Evolutionary conservation across 2,329 filamentous ascomycete species (phyloP).

Genomic region (Botrytis deweyae): DNA sequence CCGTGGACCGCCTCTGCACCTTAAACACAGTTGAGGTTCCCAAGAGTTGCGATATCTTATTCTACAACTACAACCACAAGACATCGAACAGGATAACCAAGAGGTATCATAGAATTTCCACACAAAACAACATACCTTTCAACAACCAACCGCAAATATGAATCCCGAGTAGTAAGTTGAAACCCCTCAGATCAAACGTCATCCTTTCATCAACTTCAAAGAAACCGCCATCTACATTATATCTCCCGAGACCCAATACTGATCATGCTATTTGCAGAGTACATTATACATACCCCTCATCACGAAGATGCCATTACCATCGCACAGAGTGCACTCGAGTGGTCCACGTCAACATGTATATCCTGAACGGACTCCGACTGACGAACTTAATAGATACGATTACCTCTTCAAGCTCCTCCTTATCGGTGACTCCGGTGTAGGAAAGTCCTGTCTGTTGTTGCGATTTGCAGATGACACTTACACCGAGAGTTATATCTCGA

Average conservation of each 20-base stretch:
- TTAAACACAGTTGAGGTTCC: conserved; percentile 23
- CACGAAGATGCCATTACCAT: conserved; percentile 6
- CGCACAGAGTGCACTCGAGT: background rate
- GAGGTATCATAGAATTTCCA: background rate
- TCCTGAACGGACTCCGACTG: conserved; percentile 13
- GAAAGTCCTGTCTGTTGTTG: conserved; percentile 98
- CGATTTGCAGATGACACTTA: conserved; percentile 99
- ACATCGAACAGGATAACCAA: conserved; percentile 17
- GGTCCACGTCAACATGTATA: conserved; percentile 22
- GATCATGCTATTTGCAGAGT: conserved; percentile 17
- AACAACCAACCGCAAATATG: conserved; percentile 56
- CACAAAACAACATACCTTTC: background rate
- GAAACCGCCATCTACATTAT: conserved; percentile 19
- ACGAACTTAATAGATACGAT: conserved; percentile 76
- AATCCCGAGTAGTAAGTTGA: conserved; percentile 85
- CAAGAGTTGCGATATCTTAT: conserved; percentile 14
- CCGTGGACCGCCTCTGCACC: conserved; percentile 22
- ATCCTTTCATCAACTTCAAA: conserved; percentile 24
- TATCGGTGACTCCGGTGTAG: conserved; percentile 99
- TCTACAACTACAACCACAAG: conserved; percentile 16
- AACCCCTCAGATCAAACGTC: conserved; percentile 18
- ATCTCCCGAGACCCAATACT: conserved; percentile 3
- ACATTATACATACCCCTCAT: background rate
- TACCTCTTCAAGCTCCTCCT: conserved; percentile 99
- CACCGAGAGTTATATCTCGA: conserved; percentile 99